Evolutionary conservation across 768 basidiomycete species (phyloP), one percentile per base, ranked within the genome.

Genomic region (Phallus indusiatus): DNA sequence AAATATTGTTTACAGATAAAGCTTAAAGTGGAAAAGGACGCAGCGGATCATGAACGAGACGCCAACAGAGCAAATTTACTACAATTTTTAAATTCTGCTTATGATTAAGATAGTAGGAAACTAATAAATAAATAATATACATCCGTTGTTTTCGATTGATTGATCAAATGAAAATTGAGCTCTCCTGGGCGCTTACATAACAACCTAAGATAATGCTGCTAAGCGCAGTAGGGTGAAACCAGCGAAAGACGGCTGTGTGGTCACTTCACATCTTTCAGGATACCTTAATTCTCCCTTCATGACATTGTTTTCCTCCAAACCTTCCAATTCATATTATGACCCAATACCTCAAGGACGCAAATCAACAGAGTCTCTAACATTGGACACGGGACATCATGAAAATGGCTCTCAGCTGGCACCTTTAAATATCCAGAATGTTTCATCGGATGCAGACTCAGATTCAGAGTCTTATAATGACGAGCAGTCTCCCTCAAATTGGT

Each of bases 361-460:
- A 14, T 42, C 42, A n/a, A 14, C 42, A n/a, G 42, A 42, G 42
- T 42, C 12, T 42, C 36, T 37, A 16, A 37, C 36, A 37, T 14
- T 42, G 42, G n/a, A 42, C 42, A 10, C n/a, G 42, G 28, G 7
- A 7, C 28, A 28, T 28, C 28, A 28, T 7, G 28, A 28, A 28
- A 28, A 28, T 28, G 28, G 28, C 28, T 28, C 28, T 28, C 28
- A 28, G 28, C 28, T 28, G 14, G 86, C 87, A 0, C 87, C 85
- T 7, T 70, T 78, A 11, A 80, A 81, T 37, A 76, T 78, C 54
- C 80, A 81, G 63, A 76, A 78, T 66, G 46, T 42, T 18, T 51
- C 48, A 69, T 84, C 82, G 21, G 84, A 86, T 63, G 78, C 78
- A 2, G 87, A 88, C 60, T 63, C 87, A 55, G 65, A 86, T 65